phyloP scores from a whole-genome alignment of 148 eudicot genomes.

The Chenopodium formosanum region DNA sequence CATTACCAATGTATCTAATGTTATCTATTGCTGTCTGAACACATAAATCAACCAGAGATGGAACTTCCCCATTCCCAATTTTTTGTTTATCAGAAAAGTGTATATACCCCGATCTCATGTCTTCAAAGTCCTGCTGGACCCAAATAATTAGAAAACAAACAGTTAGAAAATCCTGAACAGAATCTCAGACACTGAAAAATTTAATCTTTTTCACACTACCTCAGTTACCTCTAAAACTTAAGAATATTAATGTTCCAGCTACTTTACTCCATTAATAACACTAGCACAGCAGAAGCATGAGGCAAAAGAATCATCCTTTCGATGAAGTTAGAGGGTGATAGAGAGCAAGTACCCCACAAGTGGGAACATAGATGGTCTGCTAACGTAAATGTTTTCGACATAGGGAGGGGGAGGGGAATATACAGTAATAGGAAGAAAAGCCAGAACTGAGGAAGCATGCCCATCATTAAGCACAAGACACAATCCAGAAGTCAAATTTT shows the following conservation, averaged over 20 bases:
- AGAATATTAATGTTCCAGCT: too few relatives aligned
- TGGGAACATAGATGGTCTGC: not conserved
- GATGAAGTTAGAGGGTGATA: not conserved
- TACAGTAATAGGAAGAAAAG: not conserved
- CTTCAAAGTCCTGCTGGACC: constrained; percentile 14
- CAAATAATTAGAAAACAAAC: constrained; percentile 1
- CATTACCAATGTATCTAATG: constrained; percentile 76
- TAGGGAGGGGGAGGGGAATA: too few relatives aligned
- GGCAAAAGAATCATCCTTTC: not conserved
- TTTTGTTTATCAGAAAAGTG: constrained; percentile 27
- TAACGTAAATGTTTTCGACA: not conserved
- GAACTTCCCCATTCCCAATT: constrained; percentile 31
- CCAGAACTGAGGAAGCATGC: not conserved
- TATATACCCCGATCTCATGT: constrained; percentile 33
- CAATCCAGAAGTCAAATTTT: not conserved
- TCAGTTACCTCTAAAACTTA: not conserved
- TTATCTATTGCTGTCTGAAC: constrained; percentile 81
- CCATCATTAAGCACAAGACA: not conserved
- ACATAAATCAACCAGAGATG: constrained; percentile 83
- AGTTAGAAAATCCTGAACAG: constrained; percentile 1
- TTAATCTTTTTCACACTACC: not conserved
- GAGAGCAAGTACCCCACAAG: not conserved
- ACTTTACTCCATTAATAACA: too few relatives aligned
- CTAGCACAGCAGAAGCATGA: not conserved
- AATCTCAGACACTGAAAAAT: not conserved